Percentiles rank a stretch among this genome's conserved stretches.
Evolutionary conservation across 257 asterid species (phyloP).

Genomic region (Solanum infundibuliforme): DNA sequence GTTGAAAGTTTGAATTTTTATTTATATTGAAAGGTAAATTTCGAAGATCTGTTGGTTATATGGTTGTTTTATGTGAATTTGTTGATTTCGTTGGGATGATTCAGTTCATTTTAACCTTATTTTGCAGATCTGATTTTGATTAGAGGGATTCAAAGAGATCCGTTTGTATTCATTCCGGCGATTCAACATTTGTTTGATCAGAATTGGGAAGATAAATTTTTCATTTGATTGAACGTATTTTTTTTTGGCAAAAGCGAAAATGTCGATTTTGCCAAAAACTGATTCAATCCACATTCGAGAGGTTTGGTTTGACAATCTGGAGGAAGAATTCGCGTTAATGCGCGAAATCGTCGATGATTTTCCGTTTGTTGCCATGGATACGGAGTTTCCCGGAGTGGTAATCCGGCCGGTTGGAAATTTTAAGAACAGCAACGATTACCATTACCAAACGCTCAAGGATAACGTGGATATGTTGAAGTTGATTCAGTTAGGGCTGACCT

Average conservation of each 20-base stretch:
- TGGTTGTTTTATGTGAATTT: not conserved
- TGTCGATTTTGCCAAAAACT: constrained; percentile 28
- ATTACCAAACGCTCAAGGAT: constrained; percentile 33
- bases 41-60: not conserved
- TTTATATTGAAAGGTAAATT: constrained; percentile 4
- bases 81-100: not conserved
- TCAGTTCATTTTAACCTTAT: not conserved
- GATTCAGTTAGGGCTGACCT: constrained; percentile 42
- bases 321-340: constrained; percentile 30
- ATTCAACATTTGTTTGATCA: not conserved
- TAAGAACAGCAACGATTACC: constrained; percentile 25
- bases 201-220: not conserved
- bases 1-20: constrained; percentile 11
- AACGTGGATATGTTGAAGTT: constrained; percentile 37
- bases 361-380: constrained; percentile 43
- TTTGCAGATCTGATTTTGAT: constrained; percentile 29
- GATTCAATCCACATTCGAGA: constrained; percentile 36
- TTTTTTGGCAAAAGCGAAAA: constrained; percentile 6
- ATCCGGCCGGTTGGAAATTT: constrained; percentile 34
- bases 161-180: not conserved
- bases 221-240: not conserved
- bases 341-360: constrained; percentile 28
- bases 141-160: not conserved
- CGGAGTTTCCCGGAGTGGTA: constrained; percentile 41
- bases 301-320: constrained; percentile 39